Base-by-base conservation (phyloP, 1,284 basidiomycete species). In the Boletellus dicymbophilus region DNA sequence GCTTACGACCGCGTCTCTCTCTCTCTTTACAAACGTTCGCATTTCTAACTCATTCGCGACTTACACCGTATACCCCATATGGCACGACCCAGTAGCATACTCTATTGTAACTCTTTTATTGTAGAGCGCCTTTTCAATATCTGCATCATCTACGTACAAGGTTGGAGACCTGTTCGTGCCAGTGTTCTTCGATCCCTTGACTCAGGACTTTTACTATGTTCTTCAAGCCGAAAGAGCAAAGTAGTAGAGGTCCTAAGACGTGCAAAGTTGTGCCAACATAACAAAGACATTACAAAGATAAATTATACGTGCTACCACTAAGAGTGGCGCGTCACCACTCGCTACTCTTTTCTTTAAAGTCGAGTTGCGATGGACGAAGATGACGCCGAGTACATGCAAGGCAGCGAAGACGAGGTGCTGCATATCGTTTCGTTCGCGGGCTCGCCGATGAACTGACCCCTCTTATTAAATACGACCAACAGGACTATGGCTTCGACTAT, bases 401-500 rank as follows among this genome's bases (percentile, higher is more conserved):
- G 85, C 48, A 86, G 84, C 65, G 88, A 89, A 47, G 89, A 90
- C 53, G 88, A 91, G 78, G 89, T 88, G 59, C 40, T 36, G 23
- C 43, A 68, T 61, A 25, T 51, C 40, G 39, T 53, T 45, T 46
- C 30, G 22, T 37, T 42, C 33, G 23, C 22, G n/a, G 23, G 41
- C 31, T 37, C 40, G 30, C 44, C 52, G n/a, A 16, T 10, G 27
- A 25, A 31, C 51, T 48, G 40, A 60, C 34, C n/a, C n/a, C n/a
- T 4, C 23, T 53, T 9, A 23, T 34, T 40, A 37, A 33, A 52
- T 41, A 4, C 42, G 12, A 51, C 58, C 45, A 33, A 57, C 62
- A 96, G 93, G 94, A 97, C 67, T 98, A 98, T 72, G 93, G 87
- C 62, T 98, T 98, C 69, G 94, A 97, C 70, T 99, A 98, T 68